Evolutionary conservation across 2,329 filamentous ascomycete genomes (phyloP), one percentile per base, ranked within the genome.

Genomic region (Alternaria arbusti): DNA sequence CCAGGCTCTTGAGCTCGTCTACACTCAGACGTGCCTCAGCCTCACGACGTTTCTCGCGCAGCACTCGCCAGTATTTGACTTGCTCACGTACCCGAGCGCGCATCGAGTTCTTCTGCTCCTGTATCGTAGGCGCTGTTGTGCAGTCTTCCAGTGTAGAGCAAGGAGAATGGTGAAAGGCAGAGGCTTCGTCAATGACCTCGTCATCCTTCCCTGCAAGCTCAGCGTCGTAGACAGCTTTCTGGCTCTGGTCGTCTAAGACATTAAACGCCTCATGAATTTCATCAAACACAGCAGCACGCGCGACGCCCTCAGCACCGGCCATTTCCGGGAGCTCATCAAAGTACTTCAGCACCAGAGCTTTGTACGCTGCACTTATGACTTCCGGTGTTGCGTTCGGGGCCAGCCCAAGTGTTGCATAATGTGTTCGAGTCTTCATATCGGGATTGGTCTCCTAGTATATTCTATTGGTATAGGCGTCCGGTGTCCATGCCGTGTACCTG

Each of bases 321-420:
- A 68, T 51, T n/a, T 68, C 46, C 4, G 63, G 9, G 4, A 51
- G 69, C 44, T 71, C 68, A 22, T 70, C 61, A 4, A 68, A 67
- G 30, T 69, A 54, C 9, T 60, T 54, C 12, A 69, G 59, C 5
- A 40, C 63, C 10, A 71, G 66, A 6, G 67, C 64, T 55, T 72
- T 69, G 61, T 70, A 74, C 5, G 68, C 65, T 22, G 71, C 65
- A 23, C 66, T 55, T 45, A 74, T 69, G 28, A 70, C 64, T 32
- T 64, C 47, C 13, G 54, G 49, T 13, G 66, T 57, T 6, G 69
- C 68, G n/a, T 46, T 47, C 7, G 61, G 61, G n/a, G 57, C 60
- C 25, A 74, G 54, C 26, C 63, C 66, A 15, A 72, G 65, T n/a
- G 59, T 61, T 17, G 50, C 40, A 67, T 69, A 72, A 45, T 72